These are phyloP conservation scores for Boletales sp. DNA, from an alignment of 768 basidiomycete genomes.

Conservation along the genomic window DNA sequence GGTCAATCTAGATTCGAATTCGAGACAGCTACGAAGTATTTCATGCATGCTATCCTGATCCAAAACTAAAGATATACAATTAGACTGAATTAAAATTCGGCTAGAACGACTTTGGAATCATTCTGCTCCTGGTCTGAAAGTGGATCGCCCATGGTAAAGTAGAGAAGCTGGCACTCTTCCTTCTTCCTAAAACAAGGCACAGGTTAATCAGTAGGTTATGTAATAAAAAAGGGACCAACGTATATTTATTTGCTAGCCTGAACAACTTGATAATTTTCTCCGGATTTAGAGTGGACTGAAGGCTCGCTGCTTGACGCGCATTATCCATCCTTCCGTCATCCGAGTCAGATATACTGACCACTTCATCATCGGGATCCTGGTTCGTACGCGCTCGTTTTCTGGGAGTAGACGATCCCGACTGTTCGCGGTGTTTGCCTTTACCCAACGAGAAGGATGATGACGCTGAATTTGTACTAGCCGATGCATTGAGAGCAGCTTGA, in stretches of 20 bases:
- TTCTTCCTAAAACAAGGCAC: slow-evolving; percentile 20
- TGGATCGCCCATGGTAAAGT: slow-evolving; percentile 69
- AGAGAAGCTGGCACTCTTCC: slow-evolving; percentile 77
- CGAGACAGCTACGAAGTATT: neutral
- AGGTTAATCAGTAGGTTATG: neutral
- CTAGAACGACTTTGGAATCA: slow-evolving; percentile 47
- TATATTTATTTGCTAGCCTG: slow-evolving; percentile 38
- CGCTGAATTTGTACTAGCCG: slow-evolving; percentile 1
- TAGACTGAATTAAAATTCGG: slow-evolving; percentile 20
- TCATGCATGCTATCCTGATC: neutral
- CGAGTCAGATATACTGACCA: slow-evolving; percentile 22
- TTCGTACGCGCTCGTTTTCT: slow-evolving; percentile 28
- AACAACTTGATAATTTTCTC: slow-evolving; percentile 43
- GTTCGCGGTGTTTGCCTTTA: slow-evolving; percentile 22
- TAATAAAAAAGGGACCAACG: slow-evolving; percentile 33
- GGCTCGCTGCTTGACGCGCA: neutral
- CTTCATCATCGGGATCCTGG: slow-evolving; percentile 24
- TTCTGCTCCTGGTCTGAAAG: slow-evolving; percentile 51
- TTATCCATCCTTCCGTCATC: slow-evolving; percentile 7
- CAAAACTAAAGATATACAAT: neutral
- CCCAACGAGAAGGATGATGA: slow-evolving; percentile 10
- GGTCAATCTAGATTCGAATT: slow-evolving; percentile 1
- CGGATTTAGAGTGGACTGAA: slow-evolving; percentile 23
- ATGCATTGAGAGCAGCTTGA: slow-evolving; percentile 16
- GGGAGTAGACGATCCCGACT: slow-evolving; percentile 18